These are phyloP conservation scores for Heracleum sosnowskyi DNA, from an alignment of 129 eudicot species.

Conservation along the genomic window DNA sequence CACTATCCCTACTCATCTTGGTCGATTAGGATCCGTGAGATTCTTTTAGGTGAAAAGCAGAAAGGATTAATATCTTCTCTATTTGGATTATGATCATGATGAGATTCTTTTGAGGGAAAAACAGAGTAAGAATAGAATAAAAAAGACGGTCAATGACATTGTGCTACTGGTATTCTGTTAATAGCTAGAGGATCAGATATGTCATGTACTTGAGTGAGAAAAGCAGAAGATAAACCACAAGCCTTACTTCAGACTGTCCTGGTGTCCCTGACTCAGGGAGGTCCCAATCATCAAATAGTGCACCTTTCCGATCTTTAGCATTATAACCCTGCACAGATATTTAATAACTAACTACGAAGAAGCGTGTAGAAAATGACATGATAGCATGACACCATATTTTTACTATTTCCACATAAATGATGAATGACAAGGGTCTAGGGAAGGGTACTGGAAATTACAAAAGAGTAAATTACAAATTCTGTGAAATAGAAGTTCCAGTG, in stretches of 20 bases:
- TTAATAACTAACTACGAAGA: not conserved
- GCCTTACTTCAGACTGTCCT: slow-evolving; percentile 51
- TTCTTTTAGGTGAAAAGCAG: not conserved
- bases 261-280: slow-evolving; percentile 72
- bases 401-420: not conserved
- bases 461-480: not conserved
- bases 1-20: not conserved
- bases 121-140: not conserved
- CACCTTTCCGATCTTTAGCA: slow-evolving; percentile 74
- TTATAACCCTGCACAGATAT: slow-evolving; percentile 66
- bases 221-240: not conserved
- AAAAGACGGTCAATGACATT: not conserved
- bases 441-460: not conserved
- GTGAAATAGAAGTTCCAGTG: not conserved
- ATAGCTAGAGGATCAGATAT: not conserved
- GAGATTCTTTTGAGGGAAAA: not conserved
- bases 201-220: not conserved
- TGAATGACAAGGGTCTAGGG: not conserved
- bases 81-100: not conserved
- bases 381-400: not conserved
- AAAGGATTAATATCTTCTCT: not conserved
- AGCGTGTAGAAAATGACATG: not conserved
- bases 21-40: not conserved
- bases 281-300: slow-evolving; percentile 85
- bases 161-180: not conserved